A percentile compares a stretch with the other conserved stretches of the same genome.
Evolutionary conservation across 495 filamentous ascomycete genomes (phyloP).

Genomic region (Aspergillus nanangensis): DNA sequence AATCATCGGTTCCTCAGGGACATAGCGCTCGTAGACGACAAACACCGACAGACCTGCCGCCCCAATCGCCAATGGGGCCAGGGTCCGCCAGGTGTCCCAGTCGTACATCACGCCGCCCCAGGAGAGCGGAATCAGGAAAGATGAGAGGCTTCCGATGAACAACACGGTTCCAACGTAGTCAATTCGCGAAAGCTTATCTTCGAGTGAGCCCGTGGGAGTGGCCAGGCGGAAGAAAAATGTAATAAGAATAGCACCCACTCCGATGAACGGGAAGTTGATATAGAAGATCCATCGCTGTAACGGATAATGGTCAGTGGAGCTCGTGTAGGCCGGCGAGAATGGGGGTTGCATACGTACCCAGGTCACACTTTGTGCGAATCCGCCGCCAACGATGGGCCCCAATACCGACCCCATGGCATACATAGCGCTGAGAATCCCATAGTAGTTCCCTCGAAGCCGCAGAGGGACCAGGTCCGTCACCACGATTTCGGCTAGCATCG

Average conservation of each 20-base stretch:
- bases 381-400: conserved; percentile 35
- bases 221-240: conserved; percentile 38
- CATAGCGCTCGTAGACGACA: conserved; percentile 10
- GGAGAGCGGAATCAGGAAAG: conserved; percentile 49
- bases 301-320: not conserved
- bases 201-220: conserved; percentile 17
- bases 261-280: conserved; percentile 59
- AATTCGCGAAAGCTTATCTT: conserved; percentile 31
- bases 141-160: conserved; percentile 40
- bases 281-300: conserved; percentile 59
- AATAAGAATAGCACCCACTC: conserved; percentile 40
- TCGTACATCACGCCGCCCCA: conserved; percentile 52
- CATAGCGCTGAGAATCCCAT: conserved; percentile 22
- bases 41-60: conserved; percentile 11
- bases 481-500: conserved; percentile 27
- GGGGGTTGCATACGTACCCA: conserved; percentile 21
- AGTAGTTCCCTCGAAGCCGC: conserved; percentile 28
- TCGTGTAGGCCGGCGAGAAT: not conserved
- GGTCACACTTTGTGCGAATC: conserved; percentile 27
- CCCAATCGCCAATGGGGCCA: conserved; percentile 33
- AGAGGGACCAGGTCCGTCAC: conserved; percentile 37
- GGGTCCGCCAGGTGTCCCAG: conserved; percentile 48
- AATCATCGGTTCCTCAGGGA: conserved; percentile 44
- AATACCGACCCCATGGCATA: conserved; percentile 22
- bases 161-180: conserved; percentile 54